A percentile compares a stretch with the other conserved stretches of the same genome.
Conservation (phyloP, 2,329 filamentous ascomycete species). For the Cordyceps tenuipes region DNA sequence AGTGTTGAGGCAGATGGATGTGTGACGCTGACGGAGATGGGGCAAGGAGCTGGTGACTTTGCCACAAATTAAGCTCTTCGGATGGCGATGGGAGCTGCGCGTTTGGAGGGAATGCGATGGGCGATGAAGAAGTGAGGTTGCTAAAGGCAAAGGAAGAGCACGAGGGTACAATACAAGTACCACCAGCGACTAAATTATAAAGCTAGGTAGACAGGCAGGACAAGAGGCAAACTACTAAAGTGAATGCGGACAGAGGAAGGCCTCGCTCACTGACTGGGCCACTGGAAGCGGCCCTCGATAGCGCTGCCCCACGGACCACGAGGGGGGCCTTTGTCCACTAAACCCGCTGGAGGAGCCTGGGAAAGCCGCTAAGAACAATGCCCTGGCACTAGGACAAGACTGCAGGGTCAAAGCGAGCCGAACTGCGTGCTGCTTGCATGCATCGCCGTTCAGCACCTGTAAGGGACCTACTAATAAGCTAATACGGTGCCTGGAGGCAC, state of each 20-base stretch:
- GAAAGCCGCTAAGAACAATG: background rate
- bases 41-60: background rate
- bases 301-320: constrained; percentile 3
- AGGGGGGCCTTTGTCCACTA: background rate
- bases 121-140: background rate
- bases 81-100: background rate
- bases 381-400: no score
- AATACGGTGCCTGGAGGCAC: no score
- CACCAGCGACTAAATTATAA: no score
- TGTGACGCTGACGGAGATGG: background rate
- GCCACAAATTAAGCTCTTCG: background rate
- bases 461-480: no score
- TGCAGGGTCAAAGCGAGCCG: constrained; percentile 1
- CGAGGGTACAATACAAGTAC: background rate
- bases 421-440: no score
- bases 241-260: background rate
- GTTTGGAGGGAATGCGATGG: background rate
- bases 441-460: background rate
- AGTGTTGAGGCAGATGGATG: background rate
- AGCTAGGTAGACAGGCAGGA: no score
- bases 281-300: background rate
- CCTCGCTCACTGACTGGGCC: background rate
- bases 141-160: background rate
- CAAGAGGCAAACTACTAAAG: no score
- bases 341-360: background rate